Evolutionary conservation across 2,329 filamentous ascomycete genomes (phyloP).

Genomic region (Sporothrix euskadiensis): DNA sequence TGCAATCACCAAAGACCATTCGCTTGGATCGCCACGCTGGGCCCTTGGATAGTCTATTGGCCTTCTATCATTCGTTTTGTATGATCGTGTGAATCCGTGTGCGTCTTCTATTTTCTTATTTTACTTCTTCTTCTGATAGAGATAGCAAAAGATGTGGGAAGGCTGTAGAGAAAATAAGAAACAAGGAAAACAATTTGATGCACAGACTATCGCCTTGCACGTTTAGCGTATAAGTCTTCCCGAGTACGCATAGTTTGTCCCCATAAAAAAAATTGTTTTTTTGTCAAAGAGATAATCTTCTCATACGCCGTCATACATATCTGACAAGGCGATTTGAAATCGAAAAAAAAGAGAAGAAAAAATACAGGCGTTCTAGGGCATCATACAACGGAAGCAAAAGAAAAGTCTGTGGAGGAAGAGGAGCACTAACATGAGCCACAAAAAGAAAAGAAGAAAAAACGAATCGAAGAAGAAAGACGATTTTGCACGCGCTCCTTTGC

Average conservation of each 20-base stretch:
- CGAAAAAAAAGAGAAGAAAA: not conserved
- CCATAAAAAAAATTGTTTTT: not conserved
- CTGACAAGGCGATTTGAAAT: slow-evolving; percentile 17
- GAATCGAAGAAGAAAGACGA: too few relatives aligned
- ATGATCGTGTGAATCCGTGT: not conserved
- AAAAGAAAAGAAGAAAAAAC: not conserved
- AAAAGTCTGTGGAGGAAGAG: not conserved
- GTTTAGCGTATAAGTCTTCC: not conserved
- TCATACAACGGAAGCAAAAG: not conserved
- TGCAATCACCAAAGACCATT: not conserved
- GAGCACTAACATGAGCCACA: not conserved
- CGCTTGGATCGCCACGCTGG: not conserved
- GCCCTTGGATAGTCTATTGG: not conserved
- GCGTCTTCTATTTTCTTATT: not conserved
- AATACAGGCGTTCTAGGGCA: not conserved
- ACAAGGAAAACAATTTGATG: not conserved
- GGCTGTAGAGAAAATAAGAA: not conserved
- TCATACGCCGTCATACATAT: slow-evolving; percentile 8
- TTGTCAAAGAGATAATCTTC: not conserved
- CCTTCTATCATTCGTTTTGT: not conserved
- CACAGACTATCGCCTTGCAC: not conserved
- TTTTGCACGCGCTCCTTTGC: not conserved
- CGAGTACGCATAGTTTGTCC: not conserved
- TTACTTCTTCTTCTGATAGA: not conserved
- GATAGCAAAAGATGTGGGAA: not conserved